Conservation (phyloP, 2,329 filamentous ascomycete genomes). For the Elsinoe perseae region DNA sequence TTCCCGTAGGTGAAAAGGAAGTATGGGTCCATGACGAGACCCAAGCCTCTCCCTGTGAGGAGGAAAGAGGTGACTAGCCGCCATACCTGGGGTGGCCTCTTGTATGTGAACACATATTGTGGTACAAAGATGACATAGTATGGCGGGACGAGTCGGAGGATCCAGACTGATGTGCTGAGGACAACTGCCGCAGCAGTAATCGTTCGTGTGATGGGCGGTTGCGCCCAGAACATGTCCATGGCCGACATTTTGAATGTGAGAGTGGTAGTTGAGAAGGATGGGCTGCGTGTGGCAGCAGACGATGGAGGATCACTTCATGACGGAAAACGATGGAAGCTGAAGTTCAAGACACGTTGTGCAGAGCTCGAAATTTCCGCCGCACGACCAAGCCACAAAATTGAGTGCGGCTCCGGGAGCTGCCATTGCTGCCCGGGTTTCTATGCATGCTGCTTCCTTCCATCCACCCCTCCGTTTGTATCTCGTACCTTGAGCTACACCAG, state of each 20-base stretch:
- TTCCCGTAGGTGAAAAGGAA: slow-evolving; percentile 72
- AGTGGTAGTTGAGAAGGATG: neutral
- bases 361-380: neutral
- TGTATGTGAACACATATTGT: slow-evolving; percentile 39
- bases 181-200: slow-evolving; percentile 57
- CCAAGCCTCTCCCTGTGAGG: slow-evolving; percentile 47
- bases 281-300: slow-evolving; percentile 4
- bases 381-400: slow-evolving; percentile 1
- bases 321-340: slow-evolving; percentile 13
- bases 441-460: too few relatives aligned
- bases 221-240: slow-evolving; percentile 58
- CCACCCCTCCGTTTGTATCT: too few relatives aligned
- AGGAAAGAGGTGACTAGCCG: slow-evolving; percentile 52
- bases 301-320: slow-evolving; percentile 5
- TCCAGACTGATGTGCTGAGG: slow-evolving; percentile 55
- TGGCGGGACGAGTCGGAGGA: slow-evolving; percentile 45
- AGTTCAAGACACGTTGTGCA: slow-evolving; percentile 13
- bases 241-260: slow-evolving; percentile 13
- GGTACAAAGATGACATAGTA: slow-evolving; percentile 49
- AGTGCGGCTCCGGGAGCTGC: slow-evolving; percentile 4
- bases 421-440: neutral
- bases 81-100: slow-evolving; percentile 54
- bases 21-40: slow-evolving; percentile 66
- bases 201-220: slow-evolving; percentile 62
- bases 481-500: too few relatives aligned